These are phyloP conservation scores for Escallonia herrerae DNA, from an alignment of 129 eudicot genomes.

Conservation along the genomic window DNA sequence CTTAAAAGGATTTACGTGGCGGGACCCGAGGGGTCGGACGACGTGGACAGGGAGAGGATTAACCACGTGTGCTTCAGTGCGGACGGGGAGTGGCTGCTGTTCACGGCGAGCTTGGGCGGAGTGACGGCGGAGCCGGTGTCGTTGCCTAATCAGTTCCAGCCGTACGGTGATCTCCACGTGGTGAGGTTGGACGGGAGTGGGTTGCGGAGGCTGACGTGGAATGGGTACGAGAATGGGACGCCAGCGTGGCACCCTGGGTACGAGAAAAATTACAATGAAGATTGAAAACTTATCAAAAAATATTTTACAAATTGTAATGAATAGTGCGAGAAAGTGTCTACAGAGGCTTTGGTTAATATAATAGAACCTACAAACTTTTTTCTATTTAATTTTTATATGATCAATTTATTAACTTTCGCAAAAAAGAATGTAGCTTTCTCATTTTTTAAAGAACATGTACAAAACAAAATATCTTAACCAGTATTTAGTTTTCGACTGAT, in stretches of 20 bases:
- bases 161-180: slow-evolving; percentile 64
- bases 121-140: slow-evolving; percentile 77
- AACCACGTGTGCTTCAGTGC: slow-evolving; percentile 82
- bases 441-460: no score
- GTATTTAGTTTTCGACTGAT: no score
- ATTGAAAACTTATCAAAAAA: no score
- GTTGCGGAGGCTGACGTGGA: slow-evolving; percentile 65
- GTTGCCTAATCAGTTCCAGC: slow-evolving; percentile 81
- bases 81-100: slow-evolving; percentile 69
- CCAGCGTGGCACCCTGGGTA: slow-evolving; percentile 69
- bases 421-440: no score
- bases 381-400: no score
- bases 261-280: no score
- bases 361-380: no score
- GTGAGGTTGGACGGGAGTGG: slow-evolving; percentile 67
- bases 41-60: slow-evolving; percentile 51
- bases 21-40: slow-evolving; percentile 37
- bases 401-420: no score
- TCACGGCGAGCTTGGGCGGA: slow-evolving; percentile 68
- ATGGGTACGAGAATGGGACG: slow-evolving; percentile 83
- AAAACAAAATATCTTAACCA: no score
- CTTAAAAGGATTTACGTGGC: slow-evolving; percentile 48
- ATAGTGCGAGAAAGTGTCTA: no score
- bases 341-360: no score
- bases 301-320: no score